Evolutionary conservation across 306 rosid genomes (phyloP), one percentile per base, ranked within the genome.

Genomic region (Ziziphus jujuba): DNA sequence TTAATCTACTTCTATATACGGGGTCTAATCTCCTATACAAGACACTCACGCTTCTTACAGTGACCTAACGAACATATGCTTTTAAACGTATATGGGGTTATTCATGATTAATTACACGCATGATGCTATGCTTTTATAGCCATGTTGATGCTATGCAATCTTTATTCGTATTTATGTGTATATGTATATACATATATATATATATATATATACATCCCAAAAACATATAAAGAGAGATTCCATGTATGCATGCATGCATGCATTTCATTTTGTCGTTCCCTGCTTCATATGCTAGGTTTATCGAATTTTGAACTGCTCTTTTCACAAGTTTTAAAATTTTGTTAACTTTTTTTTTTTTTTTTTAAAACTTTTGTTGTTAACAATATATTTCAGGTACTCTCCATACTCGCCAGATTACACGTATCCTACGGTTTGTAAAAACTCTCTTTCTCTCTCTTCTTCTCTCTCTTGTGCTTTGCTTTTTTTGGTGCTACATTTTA

Each of bases 351-450:
- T 38, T 35, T 35, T 35, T 35, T 14, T 16, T 14, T 2, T 14
- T 49, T 49, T 49, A 6, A 12, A 49, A 49, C 22, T 49, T 49
- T 49, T 13, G 20, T 19, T 20, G 5, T 49, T 49, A 15, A 49
- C 16, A 14, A 2, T 13, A 12, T 70, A 24, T 75, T 84, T 84
- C 87, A 93, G 98, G 95, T 93, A 93, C 81, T 90, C 98, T 79
- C 72, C 96, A 24, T 93, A 93, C 84, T 93, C 98, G 66, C 91
- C 93, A 16, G 98, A 93, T 73, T 93, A 90, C 77, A 79, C 86
- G 64, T 93, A 93, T 16, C 63, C 72, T 36, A 81, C 93, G 98
- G 98, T 92, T 74, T 76, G 91, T 86, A 72, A 77, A 28, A 6
- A 5, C 47, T 73, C 45, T 40, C 45, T 40, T 2, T 40, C 45